These are phyloP conservation scores for Quercus alba DNA, from an alignment of 306 rosid genomes.

Conservation along the genomic window DNA sequence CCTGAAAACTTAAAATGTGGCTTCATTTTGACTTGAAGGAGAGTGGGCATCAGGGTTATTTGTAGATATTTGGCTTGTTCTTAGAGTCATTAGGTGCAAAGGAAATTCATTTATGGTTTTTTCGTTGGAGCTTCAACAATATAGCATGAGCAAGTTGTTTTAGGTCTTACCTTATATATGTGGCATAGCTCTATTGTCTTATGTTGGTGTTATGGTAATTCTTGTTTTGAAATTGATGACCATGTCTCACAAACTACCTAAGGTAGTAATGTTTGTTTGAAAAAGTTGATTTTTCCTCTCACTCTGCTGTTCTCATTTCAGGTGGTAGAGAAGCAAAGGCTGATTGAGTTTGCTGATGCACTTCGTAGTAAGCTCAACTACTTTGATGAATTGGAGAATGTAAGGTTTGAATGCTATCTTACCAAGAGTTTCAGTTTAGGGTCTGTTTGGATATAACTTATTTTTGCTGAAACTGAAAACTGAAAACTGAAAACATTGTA, in stretches of 20 bases:
- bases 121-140: background rate
- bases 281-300: conserved; percentile 12
- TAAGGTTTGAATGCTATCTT: conserved; percentile 81
- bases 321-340: conserved; percentile 89
- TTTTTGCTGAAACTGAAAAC: no score
- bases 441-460: no score
- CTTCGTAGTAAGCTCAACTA: conserved; percentile 94
- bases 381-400: conserved; percentile 99
- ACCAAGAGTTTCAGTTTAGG: conserved; percentile 42
- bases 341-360: conserved; percentile 89
- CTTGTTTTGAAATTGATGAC: background rate
- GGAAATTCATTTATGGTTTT: background rate
- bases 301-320: conserved; percentile 34
- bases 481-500: no score
- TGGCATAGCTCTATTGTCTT: background rate
- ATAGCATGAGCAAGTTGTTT: background rate
- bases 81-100: background rate
- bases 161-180: background rate
- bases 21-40: background rate
- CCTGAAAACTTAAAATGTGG: background rate
- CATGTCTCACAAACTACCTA: background rate
- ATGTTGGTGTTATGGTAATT: conserved; percentile 8
- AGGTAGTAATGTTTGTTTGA: conserved; percentile 20
- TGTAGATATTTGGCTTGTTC: conserved; percentile 4
- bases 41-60: background rate